Percentiles rank a stretch among this genome's conserved stretches.
Evolutionary conservation across 2,329 filamentous ascomycete species (phyloP).

Genomic region (Ophiostoma novo-ulmi): DNA sequence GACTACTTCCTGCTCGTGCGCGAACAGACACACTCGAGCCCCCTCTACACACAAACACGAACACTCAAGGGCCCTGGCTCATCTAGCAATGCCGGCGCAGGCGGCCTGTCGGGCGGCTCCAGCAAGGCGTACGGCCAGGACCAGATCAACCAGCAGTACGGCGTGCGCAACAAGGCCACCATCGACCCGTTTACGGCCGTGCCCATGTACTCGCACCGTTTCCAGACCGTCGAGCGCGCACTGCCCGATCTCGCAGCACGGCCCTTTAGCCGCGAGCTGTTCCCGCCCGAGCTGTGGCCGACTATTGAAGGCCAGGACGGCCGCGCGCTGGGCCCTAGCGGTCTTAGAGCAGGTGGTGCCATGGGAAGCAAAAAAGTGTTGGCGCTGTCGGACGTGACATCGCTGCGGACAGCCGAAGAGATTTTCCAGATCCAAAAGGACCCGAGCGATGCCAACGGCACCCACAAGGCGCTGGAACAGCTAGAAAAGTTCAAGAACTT

Average conservation of each 20-base stretch:
- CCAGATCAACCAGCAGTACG: constrained; percentile 55
- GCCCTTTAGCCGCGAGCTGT: constrained; percentile 47
- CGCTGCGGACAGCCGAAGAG: constrained; percentile 48
- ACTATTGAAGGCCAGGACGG: constrained; percentile 48
- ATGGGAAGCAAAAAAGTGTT: constrained; percentile 33
- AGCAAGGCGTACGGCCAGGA: constrained; percentile 48
- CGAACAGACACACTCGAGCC: constrained; percentile 50
- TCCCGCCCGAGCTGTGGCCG: constrained; percentile 52
- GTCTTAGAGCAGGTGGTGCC: not conserved
- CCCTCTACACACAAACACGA: constrained; percentile 54
- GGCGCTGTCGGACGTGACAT: constrained; percentile 44
- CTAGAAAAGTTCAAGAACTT: constrained; percentile 43
- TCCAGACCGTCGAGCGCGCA: constrained; percentile 47
- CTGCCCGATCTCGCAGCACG: constrained; percentile 50
- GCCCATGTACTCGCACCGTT: constrained; percentile 54
- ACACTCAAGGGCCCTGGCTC: constrained; percentile 31
- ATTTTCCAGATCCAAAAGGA: constrained; percentile 39
- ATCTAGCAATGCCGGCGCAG: constrained; percentile 30
- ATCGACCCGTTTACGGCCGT: constrained; percentile 55
- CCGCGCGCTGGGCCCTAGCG: constrained; percentile 26
- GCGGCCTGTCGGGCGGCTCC: constrained; percentile 27
- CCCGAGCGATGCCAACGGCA: constrained; percentile 23
- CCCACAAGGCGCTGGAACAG: constrained; percentile 40
- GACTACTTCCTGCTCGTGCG: constrained; percentile 52
- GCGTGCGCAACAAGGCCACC: constrained; percentile 50